A percentile compares a stretch with the other conserved stretches of the same genome.
These are phyloP conservation scores for Boletellus ananiceps DNA, from an alignment of 768 basidiomycete genomes.

Conservation along the genomic window DNA sequence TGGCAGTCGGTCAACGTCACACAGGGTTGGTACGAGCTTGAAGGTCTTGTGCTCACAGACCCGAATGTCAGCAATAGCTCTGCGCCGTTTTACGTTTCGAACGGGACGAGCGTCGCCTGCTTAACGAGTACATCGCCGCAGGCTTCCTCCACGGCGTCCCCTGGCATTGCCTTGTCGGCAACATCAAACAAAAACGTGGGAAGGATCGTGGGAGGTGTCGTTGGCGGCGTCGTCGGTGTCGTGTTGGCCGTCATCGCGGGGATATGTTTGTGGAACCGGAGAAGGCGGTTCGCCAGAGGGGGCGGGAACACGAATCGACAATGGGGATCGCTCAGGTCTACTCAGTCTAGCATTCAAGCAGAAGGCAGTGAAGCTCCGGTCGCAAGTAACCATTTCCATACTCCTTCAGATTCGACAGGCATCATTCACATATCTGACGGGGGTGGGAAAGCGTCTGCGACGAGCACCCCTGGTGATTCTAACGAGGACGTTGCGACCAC, in stretches of 20 bases:
- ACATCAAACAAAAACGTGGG: slow-evolving; percentile 34
- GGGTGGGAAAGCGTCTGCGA: slow-evolving; percentile 13
- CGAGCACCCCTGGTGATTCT: slow-evolving; percentile 19
- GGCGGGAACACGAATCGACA: slow-evolving; percentile 17
- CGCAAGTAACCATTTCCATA: slow-evolving; percentile 9
- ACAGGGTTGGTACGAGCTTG: slow-evolving; percentile 44
- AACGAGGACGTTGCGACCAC: slow-evolving; percentile 14
- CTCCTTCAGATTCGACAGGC: slow-evolving; percentile 22
- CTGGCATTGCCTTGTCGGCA: slow-evolving; percentile 14
- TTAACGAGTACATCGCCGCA: slow-evolving; percentile 16
- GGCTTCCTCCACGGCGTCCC: slow-evolving; percentile 11
- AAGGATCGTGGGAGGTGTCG: slow-evolving; percentile 48
- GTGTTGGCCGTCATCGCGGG: slow-evolving; percentile 30
- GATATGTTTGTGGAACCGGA: slow-evolving; percentile 29
- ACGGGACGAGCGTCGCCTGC: slow-evolving; percentile 36
- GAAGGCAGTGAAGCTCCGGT: not conserved
- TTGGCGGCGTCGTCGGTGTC: slow-evolving; percentile 42
- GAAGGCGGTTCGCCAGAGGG: slow-evolving; percentile 22
- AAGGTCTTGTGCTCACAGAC: slow-evolving; percentile 15
- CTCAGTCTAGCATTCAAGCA: slow-evolving; percentile 13
- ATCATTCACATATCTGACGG: slow-evolving; percentile 8
- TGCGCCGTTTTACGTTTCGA: slow-evolving; percentile 32
- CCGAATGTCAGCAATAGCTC: slow-evolving; percentile 18
- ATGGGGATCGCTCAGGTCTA: slow-evolving; percentile 29
- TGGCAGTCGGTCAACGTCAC: slow-evolving; percentile 47